Base-by-base conservation (phyloP, 2,329 filamentous ascomycete genomes). In the Colletotrichum abscissum region DNA sequence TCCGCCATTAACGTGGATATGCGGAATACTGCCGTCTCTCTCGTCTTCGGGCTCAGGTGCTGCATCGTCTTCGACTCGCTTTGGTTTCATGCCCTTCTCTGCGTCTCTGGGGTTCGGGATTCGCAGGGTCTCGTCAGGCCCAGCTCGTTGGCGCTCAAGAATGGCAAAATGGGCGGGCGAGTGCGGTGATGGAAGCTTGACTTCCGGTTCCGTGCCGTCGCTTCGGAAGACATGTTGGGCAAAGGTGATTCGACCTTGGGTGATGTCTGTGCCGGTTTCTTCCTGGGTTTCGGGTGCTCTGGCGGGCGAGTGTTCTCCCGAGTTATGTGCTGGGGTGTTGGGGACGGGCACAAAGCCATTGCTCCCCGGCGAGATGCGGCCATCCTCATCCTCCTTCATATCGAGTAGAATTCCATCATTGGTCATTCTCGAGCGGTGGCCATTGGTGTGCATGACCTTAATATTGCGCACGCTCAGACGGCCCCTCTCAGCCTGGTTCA, bases 51-150 rank as follows among this genome's bases (percentile, higher is more conserved):
- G 77, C 35, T 84, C 81, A 3, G 82, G 79, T 12, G 76, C 77
- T 16, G 79, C 79, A 7, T 79, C 80, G 19, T 81, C 80, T 4
- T 83, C 80, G 2, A 91, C 82, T 35, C 87, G 85, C 69, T 86
- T 85, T 2, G 95, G 95, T 11, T 92, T 86, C 74, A 94, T 88
- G 30, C 96, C 97, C 63, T 91, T 90, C 78, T 99, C 97, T 62
- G 93, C 95, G 79, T 98, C 97, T 77, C 95, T 88, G 1, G 97
- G 97, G 24, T 95, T 95, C 0, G 97, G 97, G 77, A 99, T 98
- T 54, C 95, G 92, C 56, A 98, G 85, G 0, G 95, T 91, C 42
- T 92, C 91, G 66, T 91, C 92, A 74, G 91, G 91, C 1, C 87
- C 87, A 69, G 94, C 92, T 49, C 95, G 90, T 81, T 98, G 96